Percentiles rank a stretch among this genome's conserved stretches.
These are phyloP conservation scores for Lactarius quietus DNA, from an alignment of 768 basidiomycete species.

Conservation along the genomic window DNA sequence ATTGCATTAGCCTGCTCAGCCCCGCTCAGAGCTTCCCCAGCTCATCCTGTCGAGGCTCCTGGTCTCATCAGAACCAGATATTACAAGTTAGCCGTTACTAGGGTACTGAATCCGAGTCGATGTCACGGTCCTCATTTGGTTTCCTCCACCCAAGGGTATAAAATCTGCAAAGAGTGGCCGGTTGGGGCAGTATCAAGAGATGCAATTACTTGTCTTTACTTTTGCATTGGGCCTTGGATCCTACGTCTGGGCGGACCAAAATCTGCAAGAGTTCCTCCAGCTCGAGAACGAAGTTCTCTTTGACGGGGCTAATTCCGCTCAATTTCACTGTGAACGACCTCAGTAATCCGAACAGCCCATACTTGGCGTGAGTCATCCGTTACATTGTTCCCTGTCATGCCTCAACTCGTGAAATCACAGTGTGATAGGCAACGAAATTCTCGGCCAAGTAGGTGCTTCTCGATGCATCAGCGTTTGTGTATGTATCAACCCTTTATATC, in stretches of 20 bases:
- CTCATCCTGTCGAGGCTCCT: not conserved
- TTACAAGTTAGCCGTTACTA: not conserved
- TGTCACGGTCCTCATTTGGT: not conserved
- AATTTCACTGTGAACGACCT: slow-evolving; percentile 43
- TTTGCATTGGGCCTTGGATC: not conserved
- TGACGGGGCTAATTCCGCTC: not conserved
- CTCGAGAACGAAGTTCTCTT: too few species aligned
- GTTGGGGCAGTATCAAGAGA: not conserved
- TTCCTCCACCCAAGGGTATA: not conserved
- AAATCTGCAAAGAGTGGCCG: not conserved
- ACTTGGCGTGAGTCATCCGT: slow-evolving; percentile 45
- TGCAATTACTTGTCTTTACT: not conserved
- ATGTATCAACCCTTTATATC: not conserved
- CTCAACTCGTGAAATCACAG: not conserved
- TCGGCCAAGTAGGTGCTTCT: too few species aligned
- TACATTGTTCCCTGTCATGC: not conserved
- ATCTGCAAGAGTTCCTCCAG: too few species aligned
- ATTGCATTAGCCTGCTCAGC: not conserved
- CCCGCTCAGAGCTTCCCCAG: not conserved
- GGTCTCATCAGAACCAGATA: not conserved
- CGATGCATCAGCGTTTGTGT: not conserved
- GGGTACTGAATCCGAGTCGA: too few species aligned
- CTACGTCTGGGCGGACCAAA: not conserved
- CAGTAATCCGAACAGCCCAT: slow-evolving; percentile 48
- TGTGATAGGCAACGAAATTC: too few species aligned